These are phyloP conservation scores for Citrus cavaleriei DNA, from an alignment of 345 rosid species.

Conservation along the genomic window DNA sequence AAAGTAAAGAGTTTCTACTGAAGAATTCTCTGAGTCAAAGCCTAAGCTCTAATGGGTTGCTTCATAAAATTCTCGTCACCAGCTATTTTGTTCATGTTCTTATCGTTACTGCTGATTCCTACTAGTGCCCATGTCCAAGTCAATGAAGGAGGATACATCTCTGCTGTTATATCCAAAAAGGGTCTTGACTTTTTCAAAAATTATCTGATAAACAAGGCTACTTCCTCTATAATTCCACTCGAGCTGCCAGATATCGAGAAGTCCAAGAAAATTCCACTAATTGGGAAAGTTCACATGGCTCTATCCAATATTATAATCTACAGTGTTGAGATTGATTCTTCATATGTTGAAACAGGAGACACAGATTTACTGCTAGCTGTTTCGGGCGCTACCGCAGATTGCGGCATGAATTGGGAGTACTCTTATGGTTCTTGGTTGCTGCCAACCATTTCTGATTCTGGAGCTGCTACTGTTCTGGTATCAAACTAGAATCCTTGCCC, in stretches of 20 bases:
- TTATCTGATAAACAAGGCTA: slow-evolving; percentile 44
- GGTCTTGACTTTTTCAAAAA: slow-evolving; percentile 69
- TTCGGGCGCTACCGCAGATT: slow-evolving; percentile 56
- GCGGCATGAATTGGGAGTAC: slow-evolving; percentile 75
- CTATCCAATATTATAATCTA: slow-evolving; percentile 48
- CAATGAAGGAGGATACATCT: slow-evolving; percentile 40
- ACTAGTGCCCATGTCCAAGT: slow-evolving; percentile 36
- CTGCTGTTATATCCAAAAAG: slow-evolving; percentile 39
- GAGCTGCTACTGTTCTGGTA: slow-evolving; percentile 64
- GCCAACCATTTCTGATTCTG: slow-evolving; percentile 55
- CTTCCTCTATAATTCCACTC: slow-evolving; percentile 61
- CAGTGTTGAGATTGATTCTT: slow-evolving; percentile 38
- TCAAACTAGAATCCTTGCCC: background rate
- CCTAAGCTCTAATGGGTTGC: slow-evolving; percentile 16
- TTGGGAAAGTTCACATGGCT: slow-evolving; percentile 55
- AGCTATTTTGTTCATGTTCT: slow-evolving; percentile 17
- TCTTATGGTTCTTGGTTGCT: slow-evolving; percentile 49
- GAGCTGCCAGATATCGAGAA: slow-evolving; percentile 47
- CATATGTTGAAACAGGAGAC: slow-evolving; percentile 45
- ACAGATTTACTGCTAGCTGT: slow-evolving; percentile 48
- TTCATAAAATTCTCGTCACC: slow-evolving; percentile 13
- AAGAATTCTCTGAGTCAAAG: background rate
- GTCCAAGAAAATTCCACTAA: slow-evolving; percentile 48
- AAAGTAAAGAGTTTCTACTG: background rate
- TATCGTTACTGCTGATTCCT: slow-evolving; percentile 31